These are phyloP conservation scores for Elongisporangium anandrum DNA, from an alignment of 352 stramenopile genomes.

Conservation along the genomic window DNA sequence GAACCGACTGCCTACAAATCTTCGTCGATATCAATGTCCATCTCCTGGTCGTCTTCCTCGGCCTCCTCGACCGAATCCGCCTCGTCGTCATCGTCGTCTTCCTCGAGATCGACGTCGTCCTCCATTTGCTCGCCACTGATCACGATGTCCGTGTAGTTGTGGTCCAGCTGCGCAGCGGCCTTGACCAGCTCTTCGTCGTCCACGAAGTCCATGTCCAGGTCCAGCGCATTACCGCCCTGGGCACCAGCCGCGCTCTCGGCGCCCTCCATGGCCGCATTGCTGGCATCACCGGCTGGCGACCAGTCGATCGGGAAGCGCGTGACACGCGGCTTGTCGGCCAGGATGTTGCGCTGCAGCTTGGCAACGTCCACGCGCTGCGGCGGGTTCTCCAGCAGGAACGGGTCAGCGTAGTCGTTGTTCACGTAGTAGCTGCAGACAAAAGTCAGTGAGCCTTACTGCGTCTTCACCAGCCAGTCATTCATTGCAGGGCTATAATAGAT, in stretches of 20 bases:
- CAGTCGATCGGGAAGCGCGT: conserved; percentile 97
- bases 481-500: conserved; percentile 17
- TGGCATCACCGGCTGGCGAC: conserved; percentile 43
- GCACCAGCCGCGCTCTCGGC: conserved; percentile 4
- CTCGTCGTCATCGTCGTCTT: conserved; percentile 61
- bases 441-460: background rate
- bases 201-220: conserved; percentile 69
- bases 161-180: conserved; percentile 76
- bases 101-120: conserved; percentile 66
- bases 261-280: conserved; percentile 20
- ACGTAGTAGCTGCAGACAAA: conserved; percentile 93
- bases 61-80: conserved; percentile 47
- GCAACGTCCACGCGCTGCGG: conserved; percentile 81
- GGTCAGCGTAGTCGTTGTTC: conserved; percentile 98
- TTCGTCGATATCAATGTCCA: conserved; percentile 74
- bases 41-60: conserved; percentile 60
- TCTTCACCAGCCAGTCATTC: background rate
- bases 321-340: conserved; percentile 96
- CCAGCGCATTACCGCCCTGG: conserved; percentile 13
- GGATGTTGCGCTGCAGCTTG: conserved; percentile 95
- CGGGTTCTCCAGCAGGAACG: conserved; percentile 81
- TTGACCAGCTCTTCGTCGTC: conserved; percentile 87
- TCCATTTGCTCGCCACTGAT: conserved; percentile 69
- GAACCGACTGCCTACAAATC: conserved; percentile 51
- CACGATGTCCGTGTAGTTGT: conserved; percentile 89